Evolutionary conservation across 176 grass and related monocot species (phyloP).

Genomic region (Aechmea fasciata): DNA sequence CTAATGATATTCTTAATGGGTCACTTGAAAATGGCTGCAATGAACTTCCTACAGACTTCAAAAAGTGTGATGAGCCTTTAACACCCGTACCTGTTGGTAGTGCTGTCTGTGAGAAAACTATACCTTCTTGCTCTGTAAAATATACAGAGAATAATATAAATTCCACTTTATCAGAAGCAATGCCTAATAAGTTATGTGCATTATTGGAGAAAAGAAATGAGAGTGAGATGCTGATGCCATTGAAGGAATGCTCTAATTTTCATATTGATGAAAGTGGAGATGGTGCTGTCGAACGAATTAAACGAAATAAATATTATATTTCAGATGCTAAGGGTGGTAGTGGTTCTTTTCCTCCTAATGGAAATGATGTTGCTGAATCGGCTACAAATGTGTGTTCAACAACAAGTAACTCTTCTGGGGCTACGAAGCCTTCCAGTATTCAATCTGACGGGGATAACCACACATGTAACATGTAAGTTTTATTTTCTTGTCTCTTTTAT

Average conservation of each 20-base stretch:
- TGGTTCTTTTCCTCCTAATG: constrained; percentile 24
- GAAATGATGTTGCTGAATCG: constrained; percentile 28
- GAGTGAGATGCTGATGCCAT: constrained; percentile 22
- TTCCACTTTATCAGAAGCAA: constrained; percentile 13
- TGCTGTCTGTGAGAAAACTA: constrained; percentile 25
- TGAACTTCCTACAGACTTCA: constrained; percentile 14
- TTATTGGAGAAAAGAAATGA: constrained; percentile 25
- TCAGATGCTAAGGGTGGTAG: constrained; percentile 11
- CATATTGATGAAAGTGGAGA: constrained; percentile 25
- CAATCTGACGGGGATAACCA: constrained; percentile 26
- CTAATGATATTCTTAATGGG: constrained; percentile 11
- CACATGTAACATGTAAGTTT: constrained; percentile 42
- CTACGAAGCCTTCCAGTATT: constrained; percentile 30
- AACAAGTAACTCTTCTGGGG: constrained; percentile 30
- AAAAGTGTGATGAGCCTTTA: constrained; percentile 2
- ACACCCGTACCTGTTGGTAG: constrained; percentile 11
- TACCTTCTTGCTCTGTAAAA: constrained; percentile 25
- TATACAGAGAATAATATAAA: constrained; percentile 20
- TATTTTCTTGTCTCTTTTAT: constrained; percentile 17
- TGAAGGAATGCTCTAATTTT: constrained; percentile 6
- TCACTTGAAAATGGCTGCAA: constrained; percentile 15
- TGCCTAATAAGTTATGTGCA: constrained; percentile 29
- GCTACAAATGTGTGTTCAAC: constrained; percentile 23
- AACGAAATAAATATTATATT: constrained; percentile 9
- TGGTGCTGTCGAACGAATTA: constrained; percentile 30